Percentiles rank a stretch among this genome's conserved stretches.
Conservation (phyloP, 768 basidiomycete genomes). For the Panaeolus papilionaceus region DNA sequence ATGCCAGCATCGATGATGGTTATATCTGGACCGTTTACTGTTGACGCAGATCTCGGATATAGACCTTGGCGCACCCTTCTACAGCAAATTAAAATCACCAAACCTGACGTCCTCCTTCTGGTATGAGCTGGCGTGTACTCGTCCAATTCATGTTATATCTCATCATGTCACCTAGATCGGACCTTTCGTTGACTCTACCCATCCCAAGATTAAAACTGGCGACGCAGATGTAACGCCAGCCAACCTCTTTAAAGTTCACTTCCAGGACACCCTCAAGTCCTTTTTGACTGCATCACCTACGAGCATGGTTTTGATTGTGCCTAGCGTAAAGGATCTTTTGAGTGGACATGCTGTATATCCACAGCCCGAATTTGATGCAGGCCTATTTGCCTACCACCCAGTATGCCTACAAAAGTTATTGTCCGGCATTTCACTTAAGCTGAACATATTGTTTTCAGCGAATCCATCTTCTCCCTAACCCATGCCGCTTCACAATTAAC, state of each 20-base stretch:
- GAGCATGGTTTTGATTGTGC: slow-evolving; percentile 79
- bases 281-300: slow-evolving; percentile 69
- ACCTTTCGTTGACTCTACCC: slow-evolving; percentile 85
- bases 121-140: slow-evolving; percentile 46
- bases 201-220: slow-evolving; percentile 78
- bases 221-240: slow-evolving; percentile 69
- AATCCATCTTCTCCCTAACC: slow-evolving; percentile 85
- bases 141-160: slow-evolving; percentile 12
- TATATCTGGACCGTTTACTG: slow-evolving; percentile 88
- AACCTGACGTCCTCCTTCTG: slow-evolving; percentile 80
- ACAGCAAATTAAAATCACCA: slow-evolving; percentile 60
- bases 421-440: background rate
- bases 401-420: slow-evolving; percentile 44
- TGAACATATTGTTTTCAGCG: slow-evolving; percentile 50
- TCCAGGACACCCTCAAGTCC: slow-evolving; percentile 60
- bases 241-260: slow-evolving; percentile 71
- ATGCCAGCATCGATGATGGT: slow-evolving; percentile 68
- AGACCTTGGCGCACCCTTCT: slow-evolving; percentile 72
- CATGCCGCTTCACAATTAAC: slow-evolving; percentile 85
- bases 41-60: slow-evolving; percentile 78
- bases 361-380: slow-evolving; percentile 65
- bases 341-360: slow-evolving; percentile 86
- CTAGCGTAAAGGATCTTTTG: slow-evolving; percentile 82
- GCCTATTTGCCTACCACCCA: slow-evolving; percentile 50
- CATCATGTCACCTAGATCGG: slow-evolving; percentile 64